A percentile compares a stretch with the other conserved stretches of the same genome.
Evolutionary conservation across 306 rosid species (phyloP).

Genomic region (Quercus suber): DNA sequence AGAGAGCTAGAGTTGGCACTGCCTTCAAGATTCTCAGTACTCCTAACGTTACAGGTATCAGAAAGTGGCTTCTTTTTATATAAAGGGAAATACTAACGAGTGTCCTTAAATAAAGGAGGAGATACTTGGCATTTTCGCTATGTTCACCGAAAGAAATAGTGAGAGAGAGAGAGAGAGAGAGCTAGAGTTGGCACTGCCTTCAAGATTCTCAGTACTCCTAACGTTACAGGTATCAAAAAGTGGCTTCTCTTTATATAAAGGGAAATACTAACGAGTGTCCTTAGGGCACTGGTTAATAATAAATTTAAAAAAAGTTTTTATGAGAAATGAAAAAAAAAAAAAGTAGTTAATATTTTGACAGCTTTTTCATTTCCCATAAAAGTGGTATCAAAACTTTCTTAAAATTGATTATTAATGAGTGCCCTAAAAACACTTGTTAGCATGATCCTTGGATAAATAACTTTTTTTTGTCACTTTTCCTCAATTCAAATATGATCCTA

Average conservation of each 20-base stretch:
- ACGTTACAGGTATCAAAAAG: slow-evolving; percentile 15
- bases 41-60: slow-evolving; percentile 1
- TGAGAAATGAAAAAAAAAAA: too few species aligned
- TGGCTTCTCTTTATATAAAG: not conserved
- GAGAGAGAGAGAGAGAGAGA: not conserved
- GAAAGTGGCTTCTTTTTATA: slow-evolving; percentile 12
- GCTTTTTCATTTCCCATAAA: too few species aligned
- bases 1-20: slow-evolving; percentile 16
- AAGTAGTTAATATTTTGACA: too few species aligned
- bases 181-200: slow-evolving; percentile 23
- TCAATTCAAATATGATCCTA: not conserved
- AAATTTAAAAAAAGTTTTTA: too few species aligned
- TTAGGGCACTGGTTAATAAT: not conserved
- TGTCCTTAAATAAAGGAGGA: slow-evolving; percentile 4
- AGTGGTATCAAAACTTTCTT: too few species aligned
- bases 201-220: slow-evolving; percentile 34
- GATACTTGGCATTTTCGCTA: not conserved
- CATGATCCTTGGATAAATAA: too few species aligned
- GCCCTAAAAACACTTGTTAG: too few species aligned
- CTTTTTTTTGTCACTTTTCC: not conserved
- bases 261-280: not conserved
- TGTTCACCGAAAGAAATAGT: not conserved
- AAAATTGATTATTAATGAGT: too few species aligned
- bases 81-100: too few species aligned
- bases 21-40: slow-evolving; percentile 37